These are phyloP conservation scores for Giardia duodenalis DNA, from an alignment of 208 protist species.

Conservation along the genomic window DNA sequence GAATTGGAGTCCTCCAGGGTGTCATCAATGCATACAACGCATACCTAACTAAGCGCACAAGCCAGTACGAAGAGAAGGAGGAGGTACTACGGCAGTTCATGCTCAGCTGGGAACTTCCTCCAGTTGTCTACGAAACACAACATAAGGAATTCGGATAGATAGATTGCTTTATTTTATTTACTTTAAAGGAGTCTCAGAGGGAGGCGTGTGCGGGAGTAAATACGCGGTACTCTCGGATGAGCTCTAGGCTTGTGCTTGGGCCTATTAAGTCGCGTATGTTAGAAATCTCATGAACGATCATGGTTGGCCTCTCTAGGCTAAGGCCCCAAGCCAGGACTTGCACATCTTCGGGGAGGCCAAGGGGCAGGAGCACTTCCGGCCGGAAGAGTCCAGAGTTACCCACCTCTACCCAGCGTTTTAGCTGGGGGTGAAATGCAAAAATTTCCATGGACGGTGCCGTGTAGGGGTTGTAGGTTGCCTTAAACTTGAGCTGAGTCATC, in stretches of 20 bases:
- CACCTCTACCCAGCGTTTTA: slow-evolving; percentile 71
- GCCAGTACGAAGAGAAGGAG: neutral
- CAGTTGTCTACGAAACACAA: neutral
- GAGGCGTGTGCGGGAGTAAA: neutral
- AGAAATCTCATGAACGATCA: slow-evolving; percentile 93
- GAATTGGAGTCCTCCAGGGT: neutral
- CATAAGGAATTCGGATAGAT: neutral
- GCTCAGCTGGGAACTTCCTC: neutral
- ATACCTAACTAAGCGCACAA: neutral
- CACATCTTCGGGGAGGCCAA: slow-evolving; percentile 86
- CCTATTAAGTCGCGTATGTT: slow-evolving; percentile 97
- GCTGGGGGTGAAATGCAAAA: slow-evolving; percentile 77
- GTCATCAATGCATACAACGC: neutral
- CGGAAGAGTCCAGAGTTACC: slow-evolving; percentile 58
- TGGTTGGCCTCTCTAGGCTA: slow-evolving; percentile 92
- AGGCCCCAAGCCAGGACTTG: slow-evolving; percentile 96
- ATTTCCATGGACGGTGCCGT: slow-evolving; percentile 99
- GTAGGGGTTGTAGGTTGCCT: slow-evolving; percentile 99
- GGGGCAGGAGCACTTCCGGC: slow-evolving; percentile 91
- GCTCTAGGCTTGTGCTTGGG: slow-evolving; percentile 4
- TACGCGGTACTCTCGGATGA: neutral
- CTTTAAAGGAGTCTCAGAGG: too few species aligned
- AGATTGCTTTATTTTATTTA: neutral
- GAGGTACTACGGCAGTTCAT: neutral
- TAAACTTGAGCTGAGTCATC: slow-evolving; percentile 86